Evolutionary conservation across 2,329 filamentous ascomycete species (phyloP).

Genomic region (Colletotrichum camelliae): DNA sequence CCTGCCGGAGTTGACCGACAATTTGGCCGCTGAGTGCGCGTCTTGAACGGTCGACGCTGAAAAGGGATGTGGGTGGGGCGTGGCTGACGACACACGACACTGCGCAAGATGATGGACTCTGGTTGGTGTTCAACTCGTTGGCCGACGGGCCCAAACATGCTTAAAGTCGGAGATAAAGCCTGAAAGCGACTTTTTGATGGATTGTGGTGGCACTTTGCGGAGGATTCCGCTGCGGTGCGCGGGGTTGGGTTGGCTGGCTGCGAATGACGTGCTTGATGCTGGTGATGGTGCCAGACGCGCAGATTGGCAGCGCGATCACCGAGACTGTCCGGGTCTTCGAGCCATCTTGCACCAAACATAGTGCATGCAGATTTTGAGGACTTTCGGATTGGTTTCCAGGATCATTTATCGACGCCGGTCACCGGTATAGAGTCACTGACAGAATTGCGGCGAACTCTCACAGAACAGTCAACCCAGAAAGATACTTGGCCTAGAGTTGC

Average conservation of each 20-base stretch:
- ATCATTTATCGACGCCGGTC: neutral
- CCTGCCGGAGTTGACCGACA: slow-evolving; percentile 13
- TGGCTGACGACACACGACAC: neutral
- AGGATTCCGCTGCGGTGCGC: neutral
- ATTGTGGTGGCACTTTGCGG: neutral
- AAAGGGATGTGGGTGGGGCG: neutral
- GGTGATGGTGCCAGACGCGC: slow-evolving; percentile 10
- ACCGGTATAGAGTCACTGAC: neutral
- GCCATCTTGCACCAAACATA: fast-evolving
- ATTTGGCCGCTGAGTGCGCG: neutral
- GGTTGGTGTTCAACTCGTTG: neutral
- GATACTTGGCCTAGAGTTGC: neutral
- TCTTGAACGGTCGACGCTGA: neutral
- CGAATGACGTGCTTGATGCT: slow-evolving; percentile 11
- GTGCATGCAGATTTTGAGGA: neutral
- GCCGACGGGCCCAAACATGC: neutral
- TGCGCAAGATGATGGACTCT: neutral
- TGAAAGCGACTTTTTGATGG: neutral
- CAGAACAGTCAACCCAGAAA: neutral
- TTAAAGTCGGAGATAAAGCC: neutral
- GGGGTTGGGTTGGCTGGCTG: neutral
- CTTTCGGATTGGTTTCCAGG: fast-evolving
- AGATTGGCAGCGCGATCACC: neutral
- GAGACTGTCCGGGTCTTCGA: neutral
- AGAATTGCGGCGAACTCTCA: neutral